Evolutionary conservation across 2,329 filamentous ascomycete species (phyloP).

Genomic region (Endoconidiophora polonica): DNA sequence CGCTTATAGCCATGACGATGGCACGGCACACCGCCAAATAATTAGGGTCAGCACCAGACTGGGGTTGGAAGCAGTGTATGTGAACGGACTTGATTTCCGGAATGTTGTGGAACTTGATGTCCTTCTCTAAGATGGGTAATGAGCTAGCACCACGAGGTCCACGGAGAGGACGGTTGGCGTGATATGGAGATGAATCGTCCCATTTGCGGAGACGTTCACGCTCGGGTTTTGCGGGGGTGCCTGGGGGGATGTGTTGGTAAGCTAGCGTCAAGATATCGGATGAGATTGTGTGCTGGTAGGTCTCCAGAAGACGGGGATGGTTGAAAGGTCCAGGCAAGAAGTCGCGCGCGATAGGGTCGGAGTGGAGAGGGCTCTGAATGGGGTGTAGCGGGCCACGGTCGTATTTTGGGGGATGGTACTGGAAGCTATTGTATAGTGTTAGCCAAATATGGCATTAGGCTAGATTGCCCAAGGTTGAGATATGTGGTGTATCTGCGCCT

Average conservation of each 20-base stretch:
- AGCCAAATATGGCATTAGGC: neutral
- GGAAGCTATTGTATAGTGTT: constrained; percentile 46
- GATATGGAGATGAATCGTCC: constrained; percentile 86
- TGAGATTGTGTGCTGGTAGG: constrained; percentile 72
- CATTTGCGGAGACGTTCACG: constrained; percentile 61
- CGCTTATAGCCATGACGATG: constrained; percentile 71
- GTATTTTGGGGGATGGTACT: constrained; percentile 88
- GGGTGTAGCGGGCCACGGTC: constrained; percentile 87
- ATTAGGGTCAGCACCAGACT: constrained; percentile 52
- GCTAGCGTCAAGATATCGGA: constrained; percentile 76
- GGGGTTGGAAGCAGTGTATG: constrained; percentile 58
- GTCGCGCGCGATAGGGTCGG: constrained; percentile 72
- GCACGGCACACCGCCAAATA: constrained; percentile 71
- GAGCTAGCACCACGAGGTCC: constrained; percentile 62
- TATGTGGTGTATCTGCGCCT: no score
- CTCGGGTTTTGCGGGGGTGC: constrained; percentile 37
- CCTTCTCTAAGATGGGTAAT: constrained; percentile 53
- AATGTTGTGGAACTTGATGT: constrained; percentile 68
- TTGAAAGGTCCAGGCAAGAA: constrained; percentile 87
- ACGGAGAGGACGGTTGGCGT: constrained; percentile 74
- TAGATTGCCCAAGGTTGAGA: neutral
- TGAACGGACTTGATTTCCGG: constrained; percentile 69
- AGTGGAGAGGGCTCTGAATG: constrained; percentile 71
- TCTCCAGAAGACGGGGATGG: constrained; percentile 72
- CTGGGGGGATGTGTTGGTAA: constrained; percentile 74